A percentile compares a stretch with the other conserved stretches of the same genome.
phyloP scores from a whole-genome alignment of 2,329 filamentous ascomycete species.

The Colletotrichum kahawae region DNA sequence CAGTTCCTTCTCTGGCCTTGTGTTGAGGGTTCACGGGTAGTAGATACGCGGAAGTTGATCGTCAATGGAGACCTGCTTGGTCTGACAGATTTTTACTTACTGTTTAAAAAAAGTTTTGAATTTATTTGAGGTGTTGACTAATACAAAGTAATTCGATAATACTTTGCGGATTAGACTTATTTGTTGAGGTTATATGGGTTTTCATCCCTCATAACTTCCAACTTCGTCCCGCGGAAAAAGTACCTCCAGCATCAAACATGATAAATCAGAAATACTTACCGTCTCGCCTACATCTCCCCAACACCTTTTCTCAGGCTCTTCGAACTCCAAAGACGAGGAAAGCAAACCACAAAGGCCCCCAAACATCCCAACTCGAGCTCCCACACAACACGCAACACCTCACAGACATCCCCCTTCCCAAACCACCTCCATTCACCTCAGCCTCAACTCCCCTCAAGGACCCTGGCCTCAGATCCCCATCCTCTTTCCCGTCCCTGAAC shows the following conservation, averaged over 20 bases:
- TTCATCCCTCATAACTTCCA: fast-evolving
- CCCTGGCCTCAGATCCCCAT: neutral
- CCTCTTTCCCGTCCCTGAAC: neutral
- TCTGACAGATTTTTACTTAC: too few species aligned
- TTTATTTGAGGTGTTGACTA: neutral
- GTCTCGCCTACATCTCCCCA: too few species aligned
- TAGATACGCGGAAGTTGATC: fast-evolving
- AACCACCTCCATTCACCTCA: neutral
- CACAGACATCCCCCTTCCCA: neutral
- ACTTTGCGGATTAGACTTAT: too few species aligned
- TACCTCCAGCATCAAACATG: fast-evolving
- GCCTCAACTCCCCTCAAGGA: neutral
- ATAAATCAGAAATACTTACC: fast-evolving
- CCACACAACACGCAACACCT: neutral
- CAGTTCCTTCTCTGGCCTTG: fast-evolving
- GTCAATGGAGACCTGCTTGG: fast-evolving
- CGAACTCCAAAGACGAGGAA: neutral
- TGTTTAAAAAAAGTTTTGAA: fast-evolving
- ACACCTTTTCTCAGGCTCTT: neutral
- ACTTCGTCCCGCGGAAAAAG: fast-evolving
- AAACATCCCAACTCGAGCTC: neutral
- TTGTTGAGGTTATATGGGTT: neutral
- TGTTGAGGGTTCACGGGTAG: neutral
- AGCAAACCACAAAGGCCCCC: neutral
- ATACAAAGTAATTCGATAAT: fast-evolving